A percentile compares a stretch with the other conserved stretches of the same genome.
Evolutionary conservation across 306 rosid genomes (phyloP).

Genomic region (Sindora glabra): DNA sequence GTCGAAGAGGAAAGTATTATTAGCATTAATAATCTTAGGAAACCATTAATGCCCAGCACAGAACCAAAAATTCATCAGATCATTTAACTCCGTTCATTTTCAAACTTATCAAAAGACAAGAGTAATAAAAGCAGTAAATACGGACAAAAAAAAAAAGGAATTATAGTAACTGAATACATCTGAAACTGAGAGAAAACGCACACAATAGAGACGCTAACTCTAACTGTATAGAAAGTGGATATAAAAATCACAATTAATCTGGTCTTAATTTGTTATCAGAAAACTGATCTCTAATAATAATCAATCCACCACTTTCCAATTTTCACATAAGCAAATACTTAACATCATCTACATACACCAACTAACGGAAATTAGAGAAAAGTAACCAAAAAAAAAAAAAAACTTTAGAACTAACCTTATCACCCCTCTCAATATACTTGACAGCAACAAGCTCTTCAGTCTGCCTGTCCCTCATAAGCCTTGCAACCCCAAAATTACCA

Average conservation of each 20-base stretch:
- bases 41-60: neutral
- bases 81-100: neutral
- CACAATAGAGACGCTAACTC: neutral
- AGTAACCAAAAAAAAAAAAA: neutral
- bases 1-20: too few species aligned
- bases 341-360: neutral
- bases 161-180: neutral
- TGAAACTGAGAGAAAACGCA: neutral
- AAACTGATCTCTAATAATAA: neutral
- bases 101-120: neutral
- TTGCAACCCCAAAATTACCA: constrained; percentile 88
- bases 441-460: constrained; percentile 92
- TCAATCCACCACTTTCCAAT: constrained; percentile 2
- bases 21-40: neutral
- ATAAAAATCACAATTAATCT: neutral
- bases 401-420: constrained; percentile 53
- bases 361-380: too few species aligned
- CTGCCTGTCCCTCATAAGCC: constrained; percentile 88
- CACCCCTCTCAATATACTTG: constrained; percentile 97
- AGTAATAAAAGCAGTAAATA: neutral
- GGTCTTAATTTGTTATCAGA: neutral
- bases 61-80: neutral
- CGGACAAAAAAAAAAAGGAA: neutral
- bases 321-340: neutral
- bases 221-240: neutral